Evolutionary conservation across 1,284 basidiomycete species (phyloP).

Genomic region (Abortiporus biennis): DNA sequence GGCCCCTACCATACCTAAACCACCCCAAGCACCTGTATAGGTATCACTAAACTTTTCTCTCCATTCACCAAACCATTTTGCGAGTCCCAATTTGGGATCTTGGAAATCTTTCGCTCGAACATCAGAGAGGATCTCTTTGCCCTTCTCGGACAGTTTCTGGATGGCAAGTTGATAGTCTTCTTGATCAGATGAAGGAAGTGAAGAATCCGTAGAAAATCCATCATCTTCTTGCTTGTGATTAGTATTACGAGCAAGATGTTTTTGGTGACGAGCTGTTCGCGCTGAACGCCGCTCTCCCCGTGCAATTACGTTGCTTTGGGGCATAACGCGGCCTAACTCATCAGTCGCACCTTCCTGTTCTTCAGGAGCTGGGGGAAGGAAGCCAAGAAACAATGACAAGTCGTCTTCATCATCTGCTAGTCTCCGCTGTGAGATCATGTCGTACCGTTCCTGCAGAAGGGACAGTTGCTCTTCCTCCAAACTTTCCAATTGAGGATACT

Average conservation of each 20-base stretch:
- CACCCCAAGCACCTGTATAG: conserved; percentile 87
- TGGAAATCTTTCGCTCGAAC: conserved; percentile 85
- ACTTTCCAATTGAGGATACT: conserved; percentile 82
- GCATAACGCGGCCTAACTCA: conserved; percentile 55
- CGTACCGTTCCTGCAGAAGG: conserved; percentile 68
- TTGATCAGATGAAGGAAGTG: conserved; percentile 58
- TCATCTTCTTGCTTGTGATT: conserved; percentile 52
- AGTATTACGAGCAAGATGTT: conserved; percentile 28
- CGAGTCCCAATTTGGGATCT: conserved; percentile 73
- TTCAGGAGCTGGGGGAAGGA: conserved; percentile 30
- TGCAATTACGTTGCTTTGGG: conserved; percentile 34
- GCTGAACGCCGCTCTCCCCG: conserved; percentile 51
- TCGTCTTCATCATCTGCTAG: conserved; percentile 79
- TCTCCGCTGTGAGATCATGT: conserved; percentile 65
- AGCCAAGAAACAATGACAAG: conserved; percentile 68
- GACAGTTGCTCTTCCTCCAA: conserved; percentile 80
- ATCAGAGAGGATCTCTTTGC: conserved; percentile 65
- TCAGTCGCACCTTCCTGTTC: conserved; percentile 45
- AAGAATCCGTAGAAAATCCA: conserved; percentile 83
- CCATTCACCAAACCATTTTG: conserved; percentile 77
- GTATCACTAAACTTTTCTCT: conserved; percentile 71
- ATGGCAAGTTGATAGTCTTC: conserved; percentile 69
- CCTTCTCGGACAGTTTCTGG: conserved; percentile 44
- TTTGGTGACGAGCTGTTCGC: conserved; percentile 42
- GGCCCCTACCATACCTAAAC: conserved; percentile 81